A percentile compares a stretch with the other conserved stretches of the same genome.
Evolutionary conservation across 179 eudicot genomes (phyloP).

Genomic region (Spinacia oleracea): DNA sequence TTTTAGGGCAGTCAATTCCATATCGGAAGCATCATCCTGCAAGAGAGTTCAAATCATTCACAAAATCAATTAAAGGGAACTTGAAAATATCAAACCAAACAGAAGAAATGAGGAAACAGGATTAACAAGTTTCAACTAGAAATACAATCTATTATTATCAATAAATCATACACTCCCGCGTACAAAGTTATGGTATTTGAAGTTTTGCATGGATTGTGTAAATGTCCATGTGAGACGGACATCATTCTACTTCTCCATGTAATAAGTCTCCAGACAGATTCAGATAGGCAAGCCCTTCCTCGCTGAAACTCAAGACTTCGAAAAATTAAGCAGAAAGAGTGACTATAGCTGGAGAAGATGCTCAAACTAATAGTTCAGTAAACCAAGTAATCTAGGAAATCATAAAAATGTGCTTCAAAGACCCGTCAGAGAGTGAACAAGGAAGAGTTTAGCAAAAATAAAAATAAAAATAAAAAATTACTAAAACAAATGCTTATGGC

Average conservation of each 20-base stretch:
- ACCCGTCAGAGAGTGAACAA: too few relatives aligned
- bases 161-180: not conserved
- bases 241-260: not conserved
- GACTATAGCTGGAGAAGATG: not conserved
- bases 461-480: not conserved
- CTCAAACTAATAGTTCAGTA: not conserved
- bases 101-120: not conserved
- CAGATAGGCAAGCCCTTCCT: not conserved
- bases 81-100: not conserved
- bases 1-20: conserved; percentile 23
- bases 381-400: not conserved
- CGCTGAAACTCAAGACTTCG: not conserved
- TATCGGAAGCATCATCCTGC: conserved; percentile 25
- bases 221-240: not conserved
- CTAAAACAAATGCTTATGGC: not conserved
- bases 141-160: not conserved
- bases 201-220: not conserved
- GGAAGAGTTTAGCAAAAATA: not conserved
- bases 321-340: not conserved
- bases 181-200: not conserved
- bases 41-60: not conserved
- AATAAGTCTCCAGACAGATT: not conserved
- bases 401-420: too few relatives aligned
- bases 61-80: not conserved
- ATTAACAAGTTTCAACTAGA: not conserved